Evolutionary conservation across 2,329 filamentous ascomycete species (phyloP).

Genomic region (Tolypocladium guangdongense): DNA sequence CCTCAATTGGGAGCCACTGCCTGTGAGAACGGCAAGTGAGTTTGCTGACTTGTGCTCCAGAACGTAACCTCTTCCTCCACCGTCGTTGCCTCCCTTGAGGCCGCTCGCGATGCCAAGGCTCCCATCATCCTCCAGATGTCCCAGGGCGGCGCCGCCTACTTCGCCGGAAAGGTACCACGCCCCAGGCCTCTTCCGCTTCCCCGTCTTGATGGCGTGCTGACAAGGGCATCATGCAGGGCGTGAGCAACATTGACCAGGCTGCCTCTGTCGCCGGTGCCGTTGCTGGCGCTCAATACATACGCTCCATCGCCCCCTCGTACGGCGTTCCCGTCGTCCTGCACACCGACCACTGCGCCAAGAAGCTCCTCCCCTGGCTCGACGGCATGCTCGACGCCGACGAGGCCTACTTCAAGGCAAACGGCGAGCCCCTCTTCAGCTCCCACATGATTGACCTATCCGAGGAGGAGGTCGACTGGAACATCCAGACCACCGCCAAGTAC

Average conservation of each 20-base stretch:
- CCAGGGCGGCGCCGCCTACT: constrained; percentile 88
- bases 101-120: constrained; percentile 81
- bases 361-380: constrained; percentile 95
- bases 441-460: constrained; percentile 99
- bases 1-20: not conserved
- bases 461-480: constrained; percentile 83
- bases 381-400: constrained; percentile 93
- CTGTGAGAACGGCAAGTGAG: not conserved
- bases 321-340: constrained; percentile 86
- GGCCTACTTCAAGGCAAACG: constrained; percentile 85
- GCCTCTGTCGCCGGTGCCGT: constrained; percentile 82
- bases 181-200: not conserved
- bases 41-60: constrained; percentile 8
- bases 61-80: constrained; percentile 89
- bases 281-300: constrained; percentile 88
- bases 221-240: constrained; percentile 37
- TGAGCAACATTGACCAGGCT: constrained; percentile 69
- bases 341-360: constrained; percentile 99
- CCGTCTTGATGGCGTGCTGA: not conserved
- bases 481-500: constrained; percentile 85
- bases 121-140: constrained; percentile 91
- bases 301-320: constrained; percentile 75
- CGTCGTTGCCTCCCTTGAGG: constrained; percentile 75
- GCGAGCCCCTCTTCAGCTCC: constrained; percentile 85
- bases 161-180: constrained; percentile 63